These are phyloP conservation scores for Solanum sparsipilum DNA, from an alignment of 257 asterid genomes.

Conservation along the genomic window DNA sequence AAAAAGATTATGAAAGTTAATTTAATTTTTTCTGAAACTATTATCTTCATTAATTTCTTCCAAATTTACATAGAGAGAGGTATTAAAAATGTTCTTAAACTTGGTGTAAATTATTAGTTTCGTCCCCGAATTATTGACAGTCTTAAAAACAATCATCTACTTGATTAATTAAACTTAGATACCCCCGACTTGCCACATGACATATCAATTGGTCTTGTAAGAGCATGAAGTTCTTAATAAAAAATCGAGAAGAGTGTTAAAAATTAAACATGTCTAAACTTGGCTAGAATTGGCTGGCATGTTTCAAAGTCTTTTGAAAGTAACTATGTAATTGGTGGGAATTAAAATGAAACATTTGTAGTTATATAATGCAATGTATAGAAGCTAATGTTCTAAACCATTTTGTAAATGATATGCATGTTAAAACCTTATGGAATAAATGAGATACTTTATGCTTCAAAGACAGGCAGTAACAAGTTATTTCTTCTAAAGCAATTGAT, in stretches of 20 bases:
- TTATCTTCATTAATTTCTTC: neutral
- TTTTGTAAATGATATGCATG: neutral
- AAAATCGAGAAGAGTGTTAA: fast-evolving
- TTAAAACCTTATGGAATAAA: neutral
- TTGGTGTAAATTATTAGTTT: too few species aligned
- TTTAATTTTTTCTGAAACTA: neutral
- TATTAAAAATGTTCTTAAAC: too few species aligned
- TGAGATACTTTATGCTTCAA: neutral
- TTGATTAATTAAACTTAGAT: neutral
- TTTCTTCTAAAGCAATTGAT: neutral
- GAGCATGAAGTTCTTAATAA: neutral
- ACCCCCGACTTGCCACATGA: neutral
- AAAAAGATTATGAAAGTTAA: neutral
- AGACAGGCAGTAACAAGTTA: neutral
- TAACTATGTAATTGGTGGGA: neutral
- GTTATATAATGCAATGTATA: neutral
- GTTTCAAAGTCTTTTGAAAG: neutral
- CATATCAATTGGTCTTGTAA: neutral
- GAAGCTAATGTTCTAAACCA: neutral
- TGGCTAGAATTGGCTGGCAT: fast-evolving
- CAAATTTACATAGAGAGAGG: neutral
- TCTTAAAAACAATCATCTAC: too few species aligned
- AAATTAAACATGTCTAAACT: too few species aligned
- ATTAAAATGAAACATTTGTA: neutral
- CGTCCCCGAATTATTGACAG: fast-evolving